These are phyloP conservation scores for Baffinella frigidus DNA, from an alignment of 208 protist species.

Conservation along the genomic window DNA sequence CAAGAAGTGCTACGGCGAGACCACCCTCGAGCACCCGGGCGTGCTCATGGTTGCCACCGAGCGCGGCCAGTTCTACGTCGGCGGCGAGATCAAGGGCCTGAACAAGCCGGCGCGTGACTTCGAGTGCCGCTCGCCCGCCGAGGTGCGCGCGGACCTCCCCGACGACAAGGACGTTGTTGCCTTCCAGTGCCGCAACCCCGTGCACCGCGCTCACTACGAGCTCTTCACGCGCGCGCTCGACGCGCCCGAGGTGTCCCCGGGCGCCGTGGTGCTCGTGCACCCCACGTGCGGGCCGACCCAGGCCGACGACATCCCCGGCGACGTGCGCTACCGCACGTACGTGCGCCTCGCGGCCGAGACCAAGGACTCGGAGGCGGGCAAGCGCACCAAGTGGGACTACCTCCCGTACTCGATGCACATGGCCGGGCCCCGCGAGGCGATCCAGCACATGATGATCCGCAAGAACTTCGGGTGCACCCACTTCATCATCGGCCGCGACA, in stretches of 20 bases:
- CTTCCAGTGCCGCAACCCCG: conserved; percentile 80
- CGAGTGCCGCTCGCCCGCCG: conserved; percentile 72
- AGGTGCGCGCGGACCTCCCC: conserved; percentile 71
- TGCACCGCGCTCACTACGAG: conserved; percentile 79
- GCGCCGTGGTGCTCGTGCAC: conserved; percentile 72
- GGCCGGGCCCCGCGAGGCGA: conserved; percentile 79
- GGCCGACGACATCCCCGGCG: conserved; percentile 72
- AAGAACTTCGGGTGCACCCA: conserved; percentile 86
- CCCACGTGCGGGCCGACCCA: conserved; percentile 76
- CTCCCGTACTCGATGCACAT: conserved; percentile 83
- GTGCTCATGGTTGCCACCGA: conserved; percentile 74
- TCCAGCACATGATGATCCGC: conserved; percentile 82
- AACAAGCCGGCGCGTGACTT: conserved; percentile 67
- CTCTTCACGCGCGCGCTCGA: conserved; percentile 75
- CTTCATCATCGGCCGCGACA: conserved; percentile 84
- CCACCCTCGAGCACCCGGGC: conserved; percentile 73
- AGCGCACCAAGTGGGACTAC: conserved; percentile 68
- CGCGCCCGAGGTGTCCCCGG: conserved; percentile 68
- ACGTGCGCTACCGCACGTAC: conserved; percentile 75
- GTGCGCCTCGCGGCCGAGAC: conserved; percentile 74
- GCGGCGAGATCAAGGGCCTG: conserved; percentile 70
- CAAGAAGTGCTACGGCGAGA: conserved; percentile 69
- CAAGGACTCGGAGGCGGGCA: conserved; percentile 48
- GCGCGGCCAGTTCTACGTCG: conserved; percentile 76
- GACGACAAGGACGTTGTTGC: conserved; percentile 73